Evolutionary conservation across 768 basidiomycete genomes (phyloP).

Genomic region (Kwoniella bestiolae): DNA sequence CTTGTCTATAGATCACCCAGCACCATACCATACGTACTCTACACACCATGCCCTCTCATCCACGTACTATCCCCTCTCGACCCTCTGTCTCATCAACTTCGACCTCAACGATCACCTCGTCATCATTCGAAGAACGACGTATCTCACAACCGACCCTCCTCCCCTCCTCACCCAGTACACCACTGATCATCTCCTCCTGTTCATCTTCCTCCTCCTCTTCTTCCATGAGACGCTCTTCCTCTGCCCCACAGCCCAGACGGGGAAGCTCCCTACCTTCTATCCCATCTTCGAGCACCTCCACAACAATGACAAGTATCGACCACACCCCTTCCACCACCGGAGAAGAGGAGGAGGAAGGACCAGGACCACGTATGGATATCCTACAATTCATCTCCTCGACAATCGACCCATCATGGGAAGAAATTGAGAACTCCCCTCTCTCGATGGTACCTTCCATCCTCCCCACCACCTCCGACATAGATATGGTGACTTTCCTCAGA

Average conservation of each 20-base stretch:
- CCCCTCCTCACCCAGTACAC: conserved; percentile 14
- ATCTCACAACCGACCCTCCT: not conserved
- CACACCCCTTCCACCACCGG: too few relatives aligned
- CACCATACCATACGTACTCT: not conserved
- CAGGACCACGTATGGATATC: conserved; percentile 6
- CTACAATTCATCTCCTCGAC: conserved; percentile 17
- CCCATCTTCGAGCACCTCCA: not conserved
- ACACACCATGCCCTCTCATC: conserved; percentile 1
- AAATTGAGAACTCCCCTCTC: conserved; percentile 13
- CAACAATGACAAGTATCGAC: too few relatives aligned
- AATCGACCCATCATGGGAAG: conserved; percentile 8
- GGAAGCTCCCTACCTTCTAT: conserved; percentile 14
- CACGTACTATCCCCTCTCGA: conserved; percentile 4
- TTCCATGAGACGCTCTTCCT: not conserved
- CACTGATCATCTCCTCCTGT: conserved; percentile 4
- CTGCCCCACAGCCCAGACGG: not conserved
- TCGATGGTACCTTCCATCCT: conserved; percentile 6
- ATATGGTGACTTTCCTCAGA: conserved; percentile 13
- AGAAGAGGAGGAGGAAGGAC: too few relatives aligned
- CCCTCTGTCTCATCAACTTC: conserved; percentile 1
- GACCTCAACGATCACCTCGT: conserved; percentile 3
- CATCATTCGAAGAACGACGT: conserved; percentile 4
- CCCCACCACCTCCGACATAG: conserved; percentile 1
- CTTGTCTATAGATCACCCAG: not conserved
- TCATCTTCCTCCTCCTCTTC: conserved; percentile 1